These are phyloP conservation scores for Tolypocladium amazonense DNA, from an alignment of 2,329 filamentous ascomycete species.

Conservation along the genomic window DNA sequence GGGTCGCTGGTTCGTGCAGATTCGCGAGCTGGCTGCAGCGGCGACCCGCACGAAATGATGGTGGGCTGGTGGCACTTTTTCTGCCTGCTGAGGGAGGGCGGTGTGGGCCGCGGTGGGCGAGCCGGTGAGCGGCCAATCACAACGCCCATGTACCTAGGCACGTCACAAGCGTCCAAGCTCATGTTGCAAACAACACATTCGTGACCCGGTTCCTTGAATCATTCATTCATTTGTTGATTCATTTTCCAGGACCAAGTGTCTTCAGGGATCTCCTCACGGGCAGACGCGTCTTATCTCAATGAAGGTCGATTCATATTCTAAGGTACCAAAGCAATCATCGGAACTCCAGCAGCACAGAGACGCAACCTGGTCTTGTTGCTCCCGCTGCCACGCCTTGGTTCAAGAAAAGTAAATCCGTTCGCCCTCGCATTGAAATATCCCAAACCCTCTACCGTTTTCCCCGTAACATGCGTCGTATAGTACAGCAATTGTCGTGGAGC, in stretches of 20 bases:
- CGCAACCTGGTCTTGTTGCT: background rate
- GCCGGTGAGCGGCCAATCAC: conserved; percentile 6
- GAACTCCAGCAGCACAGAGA: conserved; percentile 5
- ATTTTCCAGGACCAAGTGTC: too few species aligned
- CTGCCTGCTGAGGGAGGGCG: conserved; percentile 19
- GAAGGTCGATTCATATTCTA: conserved; percentile 12
- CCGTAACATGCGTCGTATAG: background rate
- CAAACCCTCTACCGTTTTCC: background rate
- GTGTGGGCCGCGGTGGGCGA: conserved; percentile 12
- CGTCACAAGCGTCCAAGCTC: too few species aligned
- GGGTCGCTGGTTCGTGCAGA: conserved; percentile 11
- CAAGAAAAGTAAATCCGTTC: conserved; percentile 8
- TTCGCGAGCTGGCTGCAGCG: conserved; percentile 17
- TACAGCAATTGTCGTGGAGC: background rate
- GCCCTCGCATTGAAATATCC: conserved; percentile 7
- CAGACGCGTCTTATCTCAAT: background rate
- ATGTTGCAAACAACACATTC: too few species aligned
- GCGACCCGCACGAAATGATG: conserved; percentile 17
- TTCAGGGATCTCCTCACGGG: background rate
- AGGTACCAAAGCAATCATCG: conserved; percentile 7
- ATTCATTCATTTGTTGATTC: too few species aligned
- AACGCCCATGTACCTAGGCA: too few species aligned
- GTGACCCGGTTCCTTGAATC: too few species aligned
- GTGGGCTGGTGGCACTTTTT: conserved; percentile 20
- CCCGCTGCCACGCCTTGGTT: conserved; percentile 4